A percentile compares a stretch with the other conserved stretches of the same genome.
Conservation (phyloP, 2,329 filamentous ascomycete genomes). For the Aspergillus calidoustus region DNA sequence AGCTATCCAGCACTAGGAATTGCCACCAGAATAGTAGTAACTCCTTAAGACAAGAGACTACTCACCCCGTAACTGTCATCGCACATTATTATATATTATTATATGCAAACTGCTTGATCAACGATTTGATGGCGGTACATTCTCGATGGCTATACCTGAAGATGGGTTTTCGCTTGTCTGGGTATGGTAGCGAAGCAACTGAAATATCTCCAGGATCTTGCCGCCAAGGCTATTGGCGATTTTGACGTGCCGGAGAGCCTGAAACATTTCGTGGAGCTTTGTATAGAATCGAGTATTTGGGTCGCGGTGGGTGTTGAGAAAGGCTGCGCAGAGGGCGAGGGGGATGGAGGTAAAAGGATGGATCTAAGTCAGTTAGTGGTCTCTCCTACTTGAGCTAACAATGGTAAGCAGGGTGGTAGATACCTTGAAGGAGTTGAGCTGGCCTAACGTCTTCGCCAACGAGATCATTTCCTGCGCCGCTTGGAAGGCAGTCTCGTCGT, state of each 20-base stretch:
- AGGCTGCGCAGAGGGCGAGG: not conserved
- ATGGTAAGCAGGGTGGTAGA: not conserved
- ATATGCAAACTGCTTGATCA: too few species aligned
- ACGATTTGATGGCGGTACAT: not conserved
- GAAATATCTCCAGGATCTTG: not conserved
- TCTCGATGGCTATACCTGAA: not conserved
- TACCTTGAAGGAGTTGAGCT: conserved; percentile 22
- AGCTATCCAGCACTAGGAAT: too few species aligned
- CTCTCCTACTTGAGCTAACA: not conserved
- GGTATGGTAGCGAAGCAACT: not conserved
- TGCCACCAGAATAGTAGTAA: too few species aligned
- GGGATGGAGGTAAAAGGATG: conserved; percentile 13
- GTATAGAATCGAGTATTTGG: not conserved
- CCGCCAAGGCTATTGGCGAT: not conserved
- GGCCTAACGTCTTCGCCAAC: conserved; percentile 10
- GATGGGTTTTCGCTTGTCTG: not conserved
- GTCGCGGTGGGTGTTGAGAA: not conserved
- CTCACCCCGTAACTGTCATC: too few species aligned
- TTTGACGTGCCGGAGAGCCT: not conserved
- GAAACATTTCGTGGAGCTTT: not conserved
- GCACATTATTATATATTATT: too few species aligned
- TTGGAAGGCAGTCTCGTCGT: not conserved
- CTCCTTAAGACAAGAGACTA: too few species aligned
- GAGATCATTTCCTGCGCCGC: conserved; percentile 21
- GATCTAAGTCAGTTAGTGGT: not conserved